Conservation (phyloP, 441 rosid genomes). For the Biscutella laevigata region DNA sequence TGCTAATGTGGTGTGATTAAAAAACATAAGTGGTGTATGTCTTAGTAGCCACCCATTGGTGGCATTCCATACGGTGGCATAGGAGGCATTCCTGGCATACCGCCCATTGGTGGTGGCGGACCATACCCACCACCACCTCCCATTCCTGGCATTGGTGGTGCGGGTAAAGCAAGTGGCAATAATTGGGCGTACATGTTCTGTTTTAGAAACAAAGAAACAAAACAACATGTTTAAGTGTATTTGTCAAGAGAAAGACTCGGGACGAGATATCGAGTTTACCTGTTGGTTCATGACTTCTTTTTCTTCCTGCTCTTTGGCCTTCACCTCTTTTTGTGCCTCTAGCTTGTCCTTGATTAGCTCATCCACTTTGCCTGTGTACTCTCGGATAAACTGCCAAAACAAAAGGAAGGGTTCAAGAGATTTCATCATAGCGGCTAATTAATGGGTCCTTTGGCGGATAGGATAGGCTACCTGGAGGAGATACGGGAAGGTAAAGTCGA, state of each 20-base stretch:
- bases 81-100: conserved; percentile 81
- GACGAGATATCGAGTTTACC: conserved; percentile 27
- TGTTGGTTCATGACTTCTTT: conserved; percentile 87
- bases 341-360: conserved; percentile 82
- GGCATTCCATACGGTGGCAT: conserved; percentile 95
- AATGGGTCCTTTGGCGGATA: not conserved
- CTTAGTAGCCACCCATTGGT: conserved; percentile 79
- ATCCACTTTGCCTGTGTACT: conserved; percentile 88
- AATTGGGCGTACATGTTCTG: conserved; percentile 99
- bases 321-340: conserved; percentile 67
- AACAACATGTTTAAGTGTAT: not conserved
- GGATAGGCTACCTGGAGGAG: conserved; percentile 58
- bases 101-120: conserved; percentile 72
- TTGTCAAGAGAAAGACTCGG: not conserved
- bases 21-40: conserved; percentile 1
- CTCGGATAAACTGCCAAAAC: conserved; percentile 71
- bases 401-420: not conserved
- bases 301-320: conserved; percentile 86
- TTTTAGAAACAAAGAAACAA: not conserved
- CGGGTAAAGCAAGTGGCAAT: conserved; percentile 89
- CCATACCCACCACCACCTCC: conserved; percentile 63
- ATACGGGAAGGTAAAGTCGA: conserved; percentile 95
- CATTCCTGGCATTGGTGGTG: conserved; percentile 97
- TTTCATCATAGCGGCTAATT: not conserved
- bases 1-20: not conserved